phyloP scores from a whole-genome alignment of 2,329 filamentous ascomycete species.

The Clarireedia homoeocarpa region DNA sequence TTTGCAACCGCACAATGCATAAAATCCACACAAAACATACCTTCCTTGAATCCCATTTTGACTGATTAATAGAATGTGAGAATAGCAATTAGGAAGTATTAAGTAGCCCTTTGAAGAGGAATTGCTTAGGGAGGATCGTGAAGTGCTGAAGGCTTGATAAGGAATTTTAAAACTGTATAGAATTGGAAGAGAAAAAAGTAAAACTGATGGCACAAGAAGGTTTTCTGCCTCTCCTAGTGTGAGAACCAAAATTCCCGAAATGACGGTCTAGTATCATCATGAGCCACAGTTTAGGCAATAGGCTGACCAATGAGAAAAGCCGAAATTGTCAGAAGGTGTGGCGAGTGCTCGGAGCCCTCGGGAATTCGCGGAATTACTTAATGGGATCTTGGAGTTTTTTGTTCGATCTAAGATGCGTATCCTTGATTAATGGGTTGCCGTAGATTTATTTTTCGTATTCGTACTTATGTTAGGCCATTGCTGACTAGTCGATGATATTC shows the following conservation, averaged over 20 bases:
- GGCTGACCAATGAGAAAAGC: background rate
- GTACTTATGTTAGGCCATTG: background rate
- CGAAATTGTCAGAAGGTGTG: slow-evolving; percentile 4
- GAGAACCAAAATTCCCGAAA: background rate
- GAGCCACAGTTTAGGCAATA: slow-evolving; percentile 5
- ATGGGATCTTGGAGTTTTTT: background rate
- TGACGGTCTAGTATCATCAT: background rate
- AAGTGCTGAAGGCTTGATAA: background rate
- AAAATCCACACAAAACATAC: slow-evolving; percentile 26
- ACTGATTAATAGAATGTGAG: slow-evolving; percentile 20
- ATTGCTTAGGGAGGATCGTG: background rate
- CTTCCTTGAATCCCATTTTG: slow-evolving; percentile 34
- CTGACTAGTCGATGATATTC: background rate
- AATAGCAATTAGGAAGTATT: background rate
- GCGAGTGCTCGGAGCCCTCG: background rate
- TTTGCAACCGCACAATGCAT: slow-evolving; percentile 2
- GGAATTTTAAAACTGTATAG: background rate
- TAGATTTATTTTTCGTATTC: background rate
- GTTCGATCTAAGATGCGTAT: background rate
- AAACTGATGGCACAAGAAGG: background rate
- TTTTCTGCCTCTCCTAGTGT: background rate
- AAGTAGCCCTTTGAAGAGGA: background rate
- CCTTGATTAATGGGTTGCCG: background rate
- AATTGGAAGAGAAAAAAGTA: slow-evolving; percentile 1
- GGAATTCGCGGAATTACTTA: background rate